Evolutionary conservation across 176 grass and related monocot species (phyloP).

Genomic region (Eremochloa ophiuroides): DNA sequence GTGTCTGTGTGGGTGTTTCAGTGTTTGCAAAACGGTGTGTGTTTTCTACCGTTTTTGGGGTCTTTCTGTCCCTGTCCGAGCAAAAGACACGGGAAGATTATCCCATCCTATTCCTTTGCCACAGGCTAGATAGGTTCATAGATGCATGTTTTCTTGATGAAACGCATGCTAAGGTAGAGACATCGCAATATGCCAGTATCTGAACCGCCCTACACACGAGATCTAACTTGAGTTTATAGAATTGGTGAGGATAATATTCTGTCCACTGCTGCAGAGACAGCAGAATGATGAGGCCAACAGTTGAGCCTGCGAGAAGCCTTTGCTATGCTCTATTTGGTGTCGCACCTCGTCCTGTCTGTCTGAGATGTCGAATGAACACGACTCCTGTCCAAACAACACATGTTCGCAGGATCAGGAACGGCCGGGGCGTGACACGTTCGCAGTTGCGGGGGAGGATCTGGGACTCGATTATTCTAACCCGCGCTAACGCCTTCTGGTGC

Average conservation of each 20-base stretch:
- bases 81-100: background rate
- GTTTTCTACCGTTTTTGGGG: background rate
- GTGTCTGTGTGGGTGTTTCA: no score
- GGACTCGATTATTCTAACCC: background rate
- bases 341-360: background rate
- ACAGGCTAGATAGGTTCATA: background rate
- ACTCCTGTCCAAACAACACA: background rate
- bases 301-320: background rate
- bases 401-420: background rate
- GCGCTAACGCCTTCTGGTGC: background rate
- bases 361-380: background rate
- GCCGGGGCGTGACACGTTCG: background rate
- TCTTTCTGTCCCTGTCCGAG: background rate
- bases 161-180: background rate
- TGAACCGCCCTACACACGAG: conserved; percentile 18
- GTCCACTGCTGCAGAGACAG: conserved; percentile 5
- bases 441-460: background rate
- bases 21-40: background rate
- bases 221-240: background rate
- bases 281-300: background rate
- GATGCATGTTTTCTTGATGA: background rate
- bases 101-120: background rate
- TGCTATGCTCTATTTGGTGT: no score
- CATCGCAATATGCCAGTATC: background rate
- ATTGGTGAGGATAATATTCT: background rate